A percentile compares a stretch with the other conserved stretches of the same genome.
Evolutionary conservation across 129 eudicot genomes (phyloP).

Genomic region (Flaveria linearis): DNA sequence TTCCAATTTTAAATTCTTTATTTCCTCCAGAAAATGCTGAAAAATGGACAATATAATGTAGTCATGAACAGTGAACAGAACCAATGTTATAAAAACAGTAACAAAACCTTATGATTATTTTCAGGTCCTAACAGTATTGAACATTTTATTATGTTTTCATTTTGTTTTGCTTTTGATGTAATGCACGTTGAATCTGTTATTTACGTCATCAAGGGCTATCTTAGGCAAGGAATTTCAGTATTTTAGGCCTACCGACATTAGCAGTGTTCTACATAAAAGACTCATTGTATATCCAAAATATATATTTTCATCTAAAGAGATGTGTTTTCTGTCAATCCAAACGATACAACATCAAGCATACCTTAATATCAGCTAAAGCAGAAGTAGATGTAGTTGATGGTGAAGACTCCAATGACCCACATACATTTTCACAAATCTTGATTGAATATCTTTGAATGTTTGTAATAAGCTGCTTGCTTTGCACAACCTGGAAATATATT

Average conservation of each 20-base stretch:
- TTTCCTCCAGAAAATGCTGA: constrained; percentile 67
- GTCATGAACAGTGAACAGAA: constrained; percentile 4
- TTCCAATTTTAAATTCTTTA: constrained; percentile 52
- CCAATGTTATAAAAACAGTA: not conserved
- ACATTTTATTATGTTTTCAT: not conserved
- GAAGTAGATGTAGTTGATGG: constrained; percentile 42
- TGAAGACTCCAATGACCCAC: constrained; percentile 44
- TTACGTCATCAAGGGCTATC: not conserved
- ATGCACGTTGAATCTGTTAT: not conserved
- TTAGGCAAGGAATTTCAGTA: not conserved
- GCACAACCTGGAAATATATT: constrained; percentile 52
- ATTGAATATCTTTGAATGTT: constrained; percentile 56
- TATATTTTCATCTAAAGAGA: not conserved
- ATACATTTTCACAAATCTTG: constrained; percentile 51
- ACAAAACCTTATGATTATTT: not conserved
- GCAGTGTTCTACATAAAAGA: not conserved
- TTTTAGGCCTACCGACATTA: not conserved
- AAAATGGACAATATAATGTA: constrained; percentile 26
- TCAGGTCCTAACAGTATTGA: not conserved
- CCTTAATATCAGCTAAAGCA: constrained; percentile 57
- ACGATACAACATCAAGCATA: constrained; percentile 32
- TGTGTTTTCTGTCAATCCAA: constrained; percentile 7
- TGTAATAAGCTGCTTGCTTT: constrained; percentile 50
- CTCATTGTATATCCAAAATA: not conserved
- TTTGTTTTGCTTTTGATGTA: too few species aligned